phyloP scores from a whole-genome alignment of 2,329 filamentous ascomycete genomes.

The Coniochaeta sp. region DNA sequence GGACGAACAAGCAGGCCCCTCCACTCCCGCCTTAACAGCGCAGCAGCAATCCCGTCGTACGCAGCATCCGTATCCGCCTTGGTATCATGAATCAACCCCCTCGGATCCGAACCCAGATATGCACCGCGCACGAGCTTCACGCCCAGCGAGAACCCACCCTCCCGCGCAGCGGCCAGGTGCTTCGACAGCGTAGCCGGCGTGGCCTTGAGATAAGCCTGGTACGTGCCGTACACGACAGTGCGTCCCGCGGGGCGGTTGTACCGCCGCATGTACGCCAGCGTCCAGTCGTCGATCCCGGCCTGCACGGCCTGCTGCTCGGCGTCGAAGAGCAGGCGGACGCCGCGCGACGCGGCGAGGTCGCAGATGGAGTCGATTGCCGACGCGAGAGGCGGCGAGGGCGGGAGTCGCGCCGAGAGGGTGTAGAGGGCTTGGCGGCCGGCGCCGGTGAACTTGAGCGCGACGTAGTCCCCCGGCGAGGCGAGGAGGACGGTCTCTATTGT shows the following conservation, averaged over 20 bases:
- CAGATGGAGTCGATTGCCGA: conserved; percentile 70
- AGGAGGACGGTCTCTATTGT: conserved; percentile 68
- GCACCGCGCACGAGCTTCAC: conserved; percentile 72
- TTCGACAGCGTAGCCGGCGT: conserved; percentile 47
- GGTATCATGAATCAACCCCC: conserved; percentile 63
- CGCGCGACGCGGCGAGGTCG: conserved; percentile 59
- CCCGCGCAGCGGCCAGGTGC: conserved; percentile 53
- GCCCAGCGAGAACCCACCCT: conserved; percentile 59
- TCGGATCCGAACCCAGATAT: conserved; percentile 63
- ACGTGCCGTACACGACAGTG: conserved; percentile 73
- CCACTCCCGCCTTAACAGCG: conserved; percentile 60
- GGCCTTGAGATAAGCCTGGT: conserved; percentile 69
- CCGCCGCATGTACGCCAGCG: conserved; percentile 65
- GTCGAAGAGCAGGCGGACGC: conserved; percentile 72
- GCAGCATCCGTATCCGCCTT: conserved; percentile 63
- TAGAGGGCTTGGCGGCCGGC: conserved; percentile 68
- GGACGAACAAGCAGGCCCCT: conserved; percentile 39
- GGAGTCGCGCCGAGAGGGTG: conserved; percentile 54
- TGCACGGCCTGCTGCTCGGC: conserved; percentile 79
- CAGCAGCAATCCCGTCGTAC: conserved; percentile 66
- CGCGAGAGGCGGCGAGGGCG: conserved; percentile 57
- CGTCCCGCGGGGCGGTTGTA: conserved; percentile 58
- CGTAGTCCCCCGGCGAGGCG: conserved; percentile 62
- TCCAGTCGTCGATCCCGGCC: conserved; percentile 75
- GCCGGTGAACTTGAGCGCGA: conserved; percentile 70